Base-by-base conservation (phyloP, 2,329 filamentous ascomycete species). In the Fusarium mundagurra region DNA sequence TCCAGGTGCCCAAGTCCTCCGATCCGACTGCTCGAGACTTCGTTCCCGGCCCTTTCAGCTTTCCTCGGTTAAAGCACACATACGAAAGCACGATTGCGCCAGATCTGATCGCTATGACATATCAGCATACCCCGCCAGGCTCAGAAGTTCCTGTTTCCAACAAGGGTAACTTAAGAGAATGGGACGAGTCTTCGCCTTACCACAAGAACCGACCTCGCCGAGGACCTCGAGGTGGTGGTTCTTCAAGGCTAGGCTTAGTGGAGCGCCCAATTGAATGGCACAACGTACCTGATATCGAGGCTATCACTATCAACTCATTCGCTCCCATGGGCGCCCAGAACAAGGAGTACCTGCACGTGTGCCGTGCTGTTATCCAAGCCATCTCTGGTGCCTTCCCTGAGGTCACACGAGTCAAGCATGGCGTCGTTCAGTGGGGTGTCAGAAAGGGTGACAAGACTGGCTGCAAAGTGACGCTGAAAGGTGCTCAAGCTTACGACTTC, bases 111-210 rank as follows among this genome's bases (percentile, higher is more conserved):
- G 93, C 95, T 53, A 88, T 99, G 79, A 91, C 93, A 77, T 99
- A 99, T 86, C 89, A 90, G 64, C 96, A 99, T 86, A 90, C 86
- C 60, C 93, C 94, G 4, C 95, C 95, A 0, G 95, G 95, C 67
- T 93, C 92, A 12, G 87, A 82, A 76, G 77, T 80, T 39, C 82
- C 83, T n/a, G 83, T 85, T 61, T 84, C 83, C 29, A 76, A 78
- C 61, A 85, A 87, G 71, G 90, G 94, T 69, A 91, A 94, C 72
- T 86, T 98, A 77, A 91, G 96, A 65, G 85, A 89, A 78, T 99
- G 96, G 96, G 93, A 96, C 69, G 95, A 92, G 77, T 93, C 92
- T 60, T 97, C 94, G 13, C 96, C 96, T 6, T 99, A 99, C 85
- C 95, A 95, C 87, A 94, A 95, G 86, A 97, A 97, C 84, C 90